phyloP scores from a whole-genome alignment of 208 protist species.

The Trichomonas vaginalis region DNA sequence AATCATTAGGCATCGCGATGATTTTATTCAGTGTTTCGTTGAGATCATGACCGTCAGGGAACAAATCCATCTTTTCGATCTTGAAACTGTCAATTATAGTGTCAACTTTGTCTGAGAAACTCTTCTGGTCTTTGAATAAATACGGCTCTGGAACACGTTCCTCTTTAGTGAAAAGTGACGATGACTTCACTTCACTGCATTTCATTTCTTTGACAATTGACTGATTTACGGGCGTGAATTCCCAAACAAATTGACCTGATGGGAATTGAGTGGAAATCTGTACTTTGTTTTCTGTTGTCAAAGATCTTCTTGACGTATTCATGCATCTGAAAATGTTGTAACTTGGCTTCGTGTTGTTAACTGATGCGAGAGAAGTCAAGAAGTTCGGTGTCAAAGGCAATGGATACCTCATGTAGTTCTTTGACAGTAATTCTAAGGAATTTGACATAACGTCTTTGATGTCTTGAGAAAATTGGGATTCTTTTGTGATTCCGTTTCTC shows the following conservation, averaged over 20 bases:
- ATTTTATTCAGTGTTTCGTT: no score
- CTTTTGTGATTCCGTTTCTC: background rate
- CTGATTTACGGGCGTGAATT: background rate
- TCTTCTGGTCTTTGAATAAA: no score
- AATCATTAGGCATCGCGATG: no score
- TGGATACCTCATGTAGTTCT: background rate
- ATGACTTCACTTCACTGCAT: no score
- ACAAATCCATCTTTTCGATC: no score
- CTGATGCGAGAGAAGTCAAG: background rate
- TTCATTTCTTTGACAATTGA: no score
- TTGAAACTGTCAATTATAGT: no score
- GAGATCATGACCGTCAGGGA: no score
- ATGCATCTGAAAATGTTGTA: background rate
- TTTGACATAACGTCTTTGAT: background rate
- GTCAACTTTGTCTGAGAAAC: no score
- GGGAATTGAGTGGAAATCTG: background rate
- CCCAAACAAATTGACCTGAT: background rate
- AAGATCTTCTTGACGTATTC: background rate
- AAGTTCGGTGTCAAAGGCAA: background rate
- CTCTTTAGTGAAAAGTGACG: no score
- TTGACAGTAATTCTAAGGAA: background rate
- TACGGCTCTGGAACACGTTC: no score
- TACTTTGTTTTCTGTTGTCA: background rate
- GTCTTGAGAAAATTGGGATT: background rate
- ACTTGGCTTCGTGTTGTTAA: background rate